Percentiles rank a stretch among this genome's conserved stretches.
Conservation (phyloP, 495 filamentous ascomycete genomes). For the Hamigera avellanea region DNA sequence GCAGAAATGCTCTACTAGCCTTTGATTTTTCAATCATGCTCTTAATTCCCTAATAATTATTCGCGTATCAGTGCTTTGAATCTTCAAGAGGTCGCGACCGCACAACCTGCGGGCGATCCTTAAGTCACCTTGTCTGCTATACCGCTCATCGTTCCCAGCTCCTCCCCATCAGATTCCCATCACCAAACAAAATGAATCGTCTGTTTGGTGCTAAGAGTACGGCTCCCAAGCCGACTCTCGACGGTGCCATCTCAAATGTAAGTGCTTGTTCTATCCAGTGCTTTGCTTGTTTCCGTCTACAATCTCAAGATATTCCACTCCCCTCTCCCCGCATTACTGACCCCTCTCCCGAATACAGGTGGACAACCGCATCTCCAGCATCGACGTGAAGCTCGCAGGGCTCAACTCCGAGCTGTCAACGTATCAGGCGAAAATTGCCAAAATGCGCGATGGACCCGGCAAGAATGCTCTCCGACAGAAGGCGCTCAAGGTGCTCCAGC, state of each 20-base stretch:
- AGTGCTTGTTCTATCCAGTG: slow-evolving; percentile 1
- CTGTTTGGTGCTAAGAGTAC: slow-evolving; percentile 85
- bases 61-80: too few species aligned
- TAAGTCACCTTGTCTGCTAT: too few species aligned
- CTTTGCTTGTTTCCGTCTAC: neutral
- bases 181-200: slow-evolving; percentile 74
- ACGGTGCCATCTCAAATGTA: slow-evolving; percentile 77
- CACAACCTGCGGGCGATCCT: too few species aligned
- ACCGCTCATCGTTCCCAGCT: neutral
- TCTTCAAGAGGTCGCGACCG: too few species aligned
- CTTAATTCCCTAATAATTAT: too few species aligned
- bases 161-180: slow-evolving; percentile 2
- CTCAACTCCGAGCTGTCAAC: slow-evolving; percentile 82
- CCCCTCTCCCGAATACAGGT: slow-evolving; percentile 39
- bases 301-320: slow-evolving; percentile 4
- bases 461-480: slow-evolving; percentile 90
- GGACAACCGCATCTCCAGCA: slow-evolving; percentile 72
- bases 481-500: slow-evolving; percentile 87
- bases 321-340: neutral
- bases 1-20: too few species aligned
- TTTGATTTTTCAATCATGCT: too few species aligned
- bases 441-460: slow-evolving; percentile 94
- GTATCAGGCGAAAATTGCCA: slow-evolving; percentile 77
- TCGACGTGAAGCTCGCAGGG: slow-evolving; percentile 90
- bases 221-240: slow-evolving; percentile 83